These are phyloP conservation scores for Pseudozyma sp. DNA, from an alignment of 1,284 basidiomycete species.

Conservation along the genomic window DNA sequence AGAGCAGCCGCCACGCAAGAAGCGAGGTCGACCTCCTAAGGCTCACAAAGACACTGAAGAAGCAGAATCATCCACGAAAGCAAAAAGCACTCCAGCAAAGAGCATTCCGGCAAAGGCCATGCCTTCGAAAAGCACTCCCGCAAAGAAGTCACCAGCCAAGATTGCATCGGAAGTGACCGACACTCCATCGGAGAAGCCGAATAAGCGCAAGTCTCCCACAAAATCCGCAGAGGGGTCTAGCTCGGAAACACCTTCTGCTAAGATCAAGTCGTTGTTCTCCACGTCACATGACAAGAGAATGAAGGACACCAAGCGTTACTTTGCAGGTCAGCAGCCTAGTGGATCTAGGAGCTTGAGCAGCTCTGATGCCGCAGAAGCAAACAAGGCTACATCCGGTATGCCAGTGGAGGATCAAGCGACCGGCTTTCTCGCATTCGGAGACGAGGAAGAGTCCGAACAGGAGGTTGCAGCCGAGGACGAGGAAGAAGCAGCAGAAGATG, in stretches of 20 bases:
- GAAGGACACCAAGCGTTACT: slow-evolving; percentile 28
- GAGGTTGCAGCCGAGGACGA: slow-evolving; percentile 4
- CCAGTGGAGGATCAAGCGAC: slow-evolving; percentile 31
- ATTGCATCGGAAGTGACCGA: not conserved
- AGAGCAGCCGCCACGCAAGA: slow-evolving; percentile 37
- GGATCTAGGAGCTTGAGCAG: too few relatives aligned
- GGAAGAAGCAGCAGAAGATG: slow-evolving; percentile 1
- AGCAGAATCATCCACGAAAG: slow-evolving; percentile 2
- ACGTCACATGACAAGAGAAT: slow-evolving; percentile 14
- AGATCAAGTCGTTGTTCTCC: not conserved
- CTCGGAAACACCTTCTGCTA: slow-evolving; percentile 2
- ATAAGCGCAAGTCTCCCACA: not conserved
- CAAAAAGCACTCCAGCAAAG: slow-evolving; percentile 13
- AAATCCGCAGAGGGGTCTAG: not conserved
- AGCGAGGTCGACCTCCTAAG: slow-evolving; percentile 7
- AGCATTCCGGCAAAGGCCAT: not conserved
- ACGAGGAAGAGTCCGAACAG: slow-evolving; percentile 16
- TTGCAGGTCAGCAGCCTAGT: slow-evolving; percentile 12
- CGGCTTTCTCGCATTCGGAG: slow-evolving; percentile 33
- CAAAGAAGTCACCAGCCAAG: slow-evolving; percentile 3
- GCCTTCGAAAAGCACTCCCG: slow-evolving; percentile 1
- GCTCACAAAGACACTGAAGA: not conserved
- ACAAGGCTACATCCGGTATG: slow-evolving; percentile 20
- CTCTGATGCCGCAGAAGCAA: slow-evolving; percentile 3
- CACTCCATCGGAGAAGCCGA: slow-evolving; percentile 1